Conservation (phyloP, 306 rosid species). For the Cucumis cinereus region DNA sequence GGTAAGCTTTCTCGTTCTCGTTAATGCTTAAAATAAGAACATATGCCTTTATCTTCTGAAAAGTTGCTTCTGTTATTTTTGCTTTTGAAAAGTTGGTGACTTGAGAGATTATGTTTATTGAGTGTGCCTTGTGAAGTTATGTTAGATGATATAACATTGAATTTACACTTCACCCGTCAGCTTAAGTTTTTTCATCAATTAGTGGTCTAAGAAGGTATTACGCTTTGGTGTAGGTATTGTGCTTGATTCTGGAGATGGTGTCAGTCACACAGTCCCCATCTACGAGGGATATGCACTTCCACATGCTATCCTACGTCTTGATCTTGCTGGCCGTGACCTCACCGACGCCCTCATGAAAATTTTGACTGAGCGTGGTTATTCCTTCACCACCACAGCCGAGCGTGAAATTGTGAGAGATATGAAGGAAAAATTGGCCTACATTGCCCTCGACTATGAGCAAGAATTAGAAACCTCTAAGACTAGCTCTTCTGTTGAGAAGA, state of each 20-base stretch:
- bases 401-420: slow-evolving; percentile 79
- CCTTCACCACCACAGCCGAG: slow-evolving; percentile 72
- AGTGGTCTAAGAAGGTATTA: neutral
- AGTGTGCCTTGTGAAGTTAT: neutral
- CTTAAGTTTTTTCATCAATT: too few species aligned
- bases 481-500: slow-evolving; percentile 71
- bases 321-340: slow-evolving; percentile 76
- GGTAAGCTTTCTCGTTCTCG: slow-evolving; percentile 28
- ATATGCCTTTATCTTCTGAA: neutral
- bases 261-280: slow-evolving; percentile 28
- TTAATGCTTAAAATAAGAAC: neutral
- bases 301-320: slow-evolving; percentile 49
- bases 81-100: neutral
- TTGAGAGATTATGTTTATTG: neutral
- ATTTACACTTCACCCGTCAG: too few species aligned
- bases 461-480: slow-evolving; percentile 63
- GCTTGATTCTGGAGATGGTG: slow-evolving; percentile 31
- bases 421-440: slow-evolving; percentile 39
- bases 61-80: neutral
- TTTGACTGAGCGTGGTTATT: slow-evolving; percentile 70
- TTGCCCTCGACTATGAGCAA: slow-evolving; percentile 71
- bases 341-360: slow-evolving; percentile 76
- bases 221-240: slow-evolving; percentile 19
- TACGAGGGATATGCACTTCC: slow-evolving; percentile 29
- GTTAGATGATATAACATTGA: too few species aligned